phyloP scores from a whole-genome alignment of 2,329 filamentous ascomycete genomes.

The Scytalidium lignicola region DNA sequence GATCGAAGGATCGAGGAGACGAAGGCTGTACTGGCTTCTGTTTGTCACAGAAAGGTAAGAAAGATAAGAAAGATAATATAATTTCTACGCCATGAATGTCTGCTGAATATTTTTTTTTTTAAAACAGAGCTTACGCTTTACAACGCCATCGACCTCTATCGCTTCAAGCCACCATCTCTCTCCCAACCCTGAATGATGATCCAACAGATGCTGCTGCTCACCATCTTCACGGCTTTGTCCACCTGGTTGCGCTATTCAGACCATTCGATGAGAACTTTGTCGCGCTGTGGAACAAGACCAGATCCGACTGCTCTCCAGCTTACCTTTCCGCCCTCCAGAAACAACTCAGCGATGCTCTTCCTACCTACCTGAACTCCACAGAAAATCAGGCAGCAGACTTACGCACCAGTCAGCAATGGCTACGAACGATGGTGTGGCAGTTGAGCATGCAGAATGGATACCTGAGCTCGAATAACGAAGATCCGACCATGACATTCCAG shows the following conservation, averaged over 20 bases:
- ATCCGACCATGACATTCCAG: constrained; percentile 54
- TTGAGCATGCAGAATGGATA: constrained; percentile 51
- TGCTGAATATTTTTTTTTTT: constrained; percentile 3
- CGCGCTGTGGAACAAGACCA: constrained; percentile 61
- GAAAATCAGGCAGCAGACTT: constrained; percentile 52
- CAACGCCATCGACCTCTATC: constrained; percentile 66
- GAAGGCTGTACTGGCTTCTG: constrained; percentile 69
- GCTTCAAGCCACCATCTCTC: constrained; percentile 62
- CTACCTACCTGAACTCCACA: constrained; percentile 43
- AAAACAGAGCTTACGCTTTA: constrained; percentile 67
- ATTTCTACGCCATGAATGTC: not conserved
- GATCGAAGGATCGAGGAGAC: constrained; percentile 56
- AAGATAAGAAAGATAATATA: no score
- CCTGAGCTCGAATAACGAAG: constrained; percentile 40
- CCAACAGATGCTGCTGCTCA: constrained; percentile 48
- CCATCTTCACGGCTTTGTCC: constrained; percentile 51
- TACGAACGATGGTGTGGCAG: constrained; percentile 61
- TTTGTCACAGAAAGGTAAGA: constrained; percentile 64
- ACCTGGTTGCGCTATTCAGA: constrained; percentile 58
- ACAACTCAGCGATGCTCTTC: constrained; percentile 52
- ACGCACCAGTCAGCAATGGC: constrained; percentile 57
- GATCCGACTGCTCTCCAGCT: constrained; percentile 48
- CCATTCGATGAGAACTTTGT: constrained; percentile 63
- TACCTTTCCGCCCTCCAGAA: constrained; percentile 57
- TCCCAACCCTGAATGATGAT: constrained; percentile 59